These are phyloP conservation scores for Leptographium wingfieldii DNA, from an alignment of 2,329 filamentous ascomycete species.

Conservation along the genomic window DNA sequence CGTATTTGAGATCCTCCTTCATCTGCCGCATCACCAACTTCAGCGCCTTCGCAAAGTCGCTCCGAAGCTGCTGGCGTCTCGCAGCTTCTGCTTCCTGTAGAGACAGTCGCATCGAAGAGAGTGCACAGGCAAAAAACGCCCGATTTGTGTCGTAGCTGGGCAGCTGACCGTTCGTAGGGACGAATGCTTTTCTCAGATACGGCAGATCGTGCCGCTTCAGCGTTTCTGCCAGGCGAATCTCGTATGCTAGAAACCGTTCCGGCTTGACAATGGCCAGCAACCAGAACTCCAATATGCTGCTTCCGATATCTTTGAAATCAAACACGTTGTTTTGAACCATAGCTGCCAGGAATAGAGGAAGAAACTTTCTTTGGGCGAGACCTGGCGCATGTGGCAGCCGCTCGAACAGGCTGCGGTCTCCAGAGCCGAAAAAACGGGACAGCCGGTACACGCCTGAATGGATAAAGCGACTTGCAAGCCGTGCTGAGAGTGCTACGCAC, in stretches of 20 bases:
- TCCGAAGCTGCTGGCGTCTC: constrained; percentile 23
- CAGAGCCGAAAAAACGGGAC: constrained; percentile 30
- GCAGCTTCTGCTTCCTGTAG: constrained; percentile 27
- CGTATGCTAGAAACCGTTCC: constrained; percentile 29
- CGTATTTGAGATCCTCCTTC: constrained; percentile 32
- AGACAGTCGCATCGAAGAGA: constrained; percentile 37
- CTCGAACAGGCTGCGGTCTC: constrained; percentile 39
- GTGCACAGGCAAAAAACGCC: constrained; percentile 35
- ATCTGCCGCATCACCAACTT: constrained; percentile 40
- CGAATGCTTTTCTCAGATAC: constrained; percentile 28
- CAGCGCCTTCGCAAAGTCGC: constrained; percentile 31
- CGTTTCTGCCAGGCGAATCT: constrained; percentile 35
- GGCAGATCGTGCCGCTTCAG: constrained; percentile 28
- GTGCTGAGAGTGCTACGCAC: constrained; percentile 30
- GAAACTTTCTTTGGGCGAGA: constrained; percentile 29
- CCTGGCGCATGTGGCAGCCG: constrained; percentile 25
- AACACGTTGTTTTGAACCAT: constrained; percentile 34
- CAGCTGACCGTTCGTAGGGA: constrained; percentile 21
- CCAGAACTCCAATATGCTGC: constrained; percentile 40
- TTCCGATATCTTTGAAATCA: constrained; percentile 33
- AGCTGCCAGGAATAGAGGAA: constrained; percentile 38
- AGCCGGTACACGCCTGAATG: constrained; percentile 31
- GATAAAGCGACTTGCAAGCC: constrained; percentile 31
- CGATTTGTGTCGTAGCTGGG: constrained; percentile 36
- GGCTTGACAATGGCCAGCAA: constrained; percentile 39